phyloP scores from a whole-genome alignment of 345 rosid genomes.

The Arabidopsis thaliana region TAIR10.1 NC_003074.8:2241001-2241500 shows the following conservation, averaged over 20 bases:
- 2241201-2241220: slow-evolving; percentile 5
- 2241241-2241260: slow-evolving; percentile 14
- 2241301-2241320: slow-evolving; percentile 27
- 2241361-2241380: slow-evolving; percentile 66
- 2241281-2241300: slow-evolving; percentile 4
- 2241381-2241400: slow-evolving; percentile 81
- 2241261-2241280: slow-evolving; percentile 24
- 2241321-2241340: slow-evolving; percentile 18
- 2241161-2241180: background rate
- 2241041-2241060: slow-evolving; percentile 4
- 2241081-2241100: slow-evolving; percentile 29
- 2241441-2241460: slow-evolving; percentile 93
- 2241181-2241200: background rate
- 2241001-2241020: background rate
- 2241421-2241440: slow-evolving; percentile 96
- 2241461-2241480: slow-evolving; percentile 90
- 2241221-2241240: background rate
- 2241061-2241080: background rate
- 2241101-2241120: slow-evolving; percentile 32
- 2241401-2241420: slow-evolving; percentile 80
- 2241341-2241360: slow-evolving; percentile 46
- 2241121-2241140: slow-evolving; percentile 29
- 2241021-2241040: slow-evolving; percentile 31
- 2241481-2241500: slow-evolving; percentile 92
- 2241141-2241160: slow-evolving; percentile 9